phyloP scores from a whole-genome alignment of 2,329 filamentous ascomycete genomes.

The Nothopassalora personata region DNA sequence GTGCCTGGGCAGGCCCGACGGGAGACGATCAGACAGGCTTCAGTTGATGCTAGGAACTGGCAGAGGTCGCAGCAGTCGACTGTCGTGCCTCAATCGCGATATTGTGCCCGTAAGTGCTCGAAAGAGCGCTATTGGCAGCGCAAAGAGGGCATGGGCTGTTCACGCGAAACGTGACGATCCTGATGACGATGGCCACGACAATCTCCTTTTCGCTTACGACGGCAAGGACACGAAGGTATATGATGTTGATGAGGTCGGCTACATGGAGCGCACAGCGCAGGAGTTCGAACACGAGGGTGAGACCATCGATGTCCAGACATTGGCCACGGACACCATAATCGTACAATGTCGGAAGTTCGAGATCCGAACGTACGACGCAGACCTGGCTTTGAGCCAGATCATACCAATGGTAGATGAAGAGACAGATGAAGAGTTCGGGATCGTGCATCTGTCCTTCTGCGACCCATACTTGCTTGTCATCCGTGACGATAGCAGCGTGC shows the following conservation, averaged over 20 bases:
- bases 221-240: conserved; percentile 26
- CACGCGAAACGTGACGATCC: conserved; percentile 25
- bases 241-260: conserved; percentile 20
- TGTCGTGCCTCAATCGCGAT: conserved; percentile 72
- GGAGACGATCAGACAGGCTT: conserved; percentile 35
- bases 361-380: conserved; percentile 86
- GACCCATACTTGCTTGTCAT: conserved; percentile 82
- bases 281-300: conserved; percentile 89
- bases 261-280: conserved; percentile 60
- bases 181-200: conserved; percentile 15
- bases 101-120: conserved; percentile 69
- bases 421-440: conserved; percentile 71
- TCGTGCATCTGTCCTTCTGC: conserved; percentile 74
- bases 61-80: conserved; percentile 58
- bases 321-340: conserved; percentile 74
- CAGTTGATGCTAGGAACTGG: conserved; percentile 57
- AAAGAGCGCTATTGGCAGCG: conserved; percentile 66
- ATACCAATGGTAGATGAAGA: conserved; percentile 90
- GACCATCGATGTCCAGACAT: conserved; percentile 77
- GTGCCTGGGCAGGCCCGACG: conserved; percentile 56
- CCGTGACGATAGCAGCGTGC: conserved; percentile 74
- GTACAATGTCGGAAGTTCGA: conserved; percentile 85
- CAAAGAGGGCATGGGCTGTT: conserved; percentile 76
- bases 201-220: conserved; percentile 29
- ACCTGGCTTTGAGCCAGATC: conserved; percentile 84